Conservation (phyloP, 371 early-diverging fungal species). For the Fennellomyces sp. region DNA sequence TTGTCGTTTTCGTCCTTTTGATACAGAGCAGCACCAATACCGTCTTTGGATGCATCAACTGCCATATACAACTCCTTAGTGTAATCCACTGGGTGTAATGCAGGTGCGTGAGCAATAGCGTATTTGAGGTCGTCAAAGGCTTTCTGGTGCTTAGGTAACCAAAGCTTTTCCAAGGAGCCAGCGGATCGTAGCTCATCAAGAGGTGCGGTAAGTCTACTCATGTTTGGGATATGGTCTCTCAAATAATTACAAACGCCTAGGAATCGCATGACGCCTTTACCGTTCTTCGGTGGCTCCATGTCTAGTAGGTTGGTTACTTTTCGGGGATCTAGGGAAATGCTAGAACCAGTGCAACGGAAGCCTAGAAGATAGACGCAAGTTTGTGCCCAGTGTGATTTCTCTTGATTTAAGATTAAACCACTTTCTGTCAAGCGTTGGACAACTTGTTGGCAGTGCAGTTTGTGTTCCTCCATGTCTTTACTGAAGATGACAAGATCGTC, state of each 20-base stretch:
- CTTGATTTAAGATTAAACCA: conserved; percentile 23
- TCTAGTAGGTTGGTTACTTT: conserved; percentile 19
- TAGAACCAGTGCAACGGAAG: conserved; percentile 14
- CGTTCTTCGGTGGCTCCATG: conserved; percentile 13
- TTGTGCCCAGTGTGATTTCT: conserved; percentile 24
- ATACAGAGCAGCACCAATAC: conserved; percentile 36
- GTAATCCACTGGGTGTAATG: conserved; percentile 23
- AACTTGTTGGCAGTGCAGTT: conserved; percentile 5
- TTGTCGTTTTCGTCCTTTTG: conserved; percentile 12
- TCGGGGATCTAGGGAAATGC: conserved; percentile 13
- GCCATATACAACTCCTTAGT: conserved; percentile 27
- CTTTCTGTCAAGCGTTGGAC: conserved; percentile 14
- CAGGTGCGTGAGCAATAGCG: not conserved
- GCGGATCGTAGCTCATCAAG: conserved; percentile 25
- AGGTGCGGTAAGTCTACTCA: conserved; percentile 21
- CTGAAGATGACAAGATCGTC: conserved; percentile 18
- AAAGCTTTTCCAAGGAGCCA: not conserved
- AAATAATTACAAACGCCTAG: conserved; percentile 35
- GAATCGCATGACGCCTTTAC: conserved; percentile 24
- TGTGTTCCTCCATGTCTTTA: conserved; percentile 3
- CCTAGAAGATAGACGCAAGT: conserved; percentile 17
- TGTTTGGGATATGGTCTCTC: conserved; percentile 20
- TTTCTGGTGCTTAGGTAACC: not conserved
- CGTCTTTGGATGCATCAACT: conserved; percentile 43
- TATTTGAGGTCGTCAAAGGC: conserved; percentile 16